These are phyloP conservation scores for Tolypocladium tropicale DNA, from an alignment of 2,329 filamentous ascomycete genomes.

Conservation along the genomic window DNA sequence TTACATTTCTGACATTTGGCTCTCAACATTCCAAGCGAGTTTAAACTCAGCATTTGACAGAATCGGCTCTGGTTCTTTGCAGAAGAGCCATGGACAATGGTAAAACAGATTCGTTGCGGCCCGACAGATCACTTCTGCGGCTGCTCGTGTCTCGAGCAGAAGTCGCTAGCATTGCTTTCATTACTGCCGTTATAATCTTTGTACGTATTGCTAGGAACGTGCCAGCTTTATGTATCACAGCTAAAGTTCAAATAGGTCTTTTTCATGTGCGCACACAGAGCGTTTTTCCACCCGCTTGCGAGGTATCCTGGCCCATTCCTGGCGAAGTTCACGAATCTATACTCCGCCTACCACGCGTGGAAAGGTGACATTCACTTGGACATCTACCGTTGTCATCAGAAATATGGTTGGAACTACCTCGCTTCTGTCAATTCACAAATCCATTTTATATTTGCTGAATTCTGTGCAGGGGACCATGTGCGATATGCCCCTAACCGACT, in stretches of 20 bases:
- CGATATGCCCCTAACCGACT: slow-evolving; percentile 18
- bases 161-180: background rate
- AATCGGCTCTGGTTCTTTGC: background rate
- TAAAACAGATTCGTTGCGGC: background rate
- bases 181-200: background rate
- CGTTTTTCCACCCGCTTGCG: slow-evolving; percentile 19
- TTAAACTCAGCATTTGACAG: background rate
- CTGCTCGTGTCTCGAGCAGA: background rate
- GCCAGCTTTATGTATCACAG: background rate
- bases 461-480: slow-evolving; percentile 8
- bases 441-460: background rate
- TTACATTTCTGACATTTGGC: too few relatives aligned
- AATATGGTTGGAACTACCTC: slow-evolving; percentile 16
- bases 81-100: background rate
- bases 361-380: slow-evolving; percentile 23
- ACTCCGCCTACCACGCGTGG: slow-evolving; percentile 22
- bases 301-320: slow-evolving; percentile 24
- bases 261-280: slow-evolving; percentile 1
- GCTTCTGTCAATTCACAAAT: background rate
- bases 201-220: background rate
- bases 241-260: background rate
- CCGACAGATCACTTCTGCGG: background rate
- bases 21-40: too few relatives aligned
- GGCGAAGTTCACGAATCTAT: slow-evolving; percentile 19
- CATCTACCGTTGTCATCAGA: slow-evolving; percentile 21